Percentiles rank a stretch among this genome's conserved stretches.
Conservation (phyloP, 2,329 filamentous ascomycete species). For the Lasiodiplodia gonubiensis region DNA sequence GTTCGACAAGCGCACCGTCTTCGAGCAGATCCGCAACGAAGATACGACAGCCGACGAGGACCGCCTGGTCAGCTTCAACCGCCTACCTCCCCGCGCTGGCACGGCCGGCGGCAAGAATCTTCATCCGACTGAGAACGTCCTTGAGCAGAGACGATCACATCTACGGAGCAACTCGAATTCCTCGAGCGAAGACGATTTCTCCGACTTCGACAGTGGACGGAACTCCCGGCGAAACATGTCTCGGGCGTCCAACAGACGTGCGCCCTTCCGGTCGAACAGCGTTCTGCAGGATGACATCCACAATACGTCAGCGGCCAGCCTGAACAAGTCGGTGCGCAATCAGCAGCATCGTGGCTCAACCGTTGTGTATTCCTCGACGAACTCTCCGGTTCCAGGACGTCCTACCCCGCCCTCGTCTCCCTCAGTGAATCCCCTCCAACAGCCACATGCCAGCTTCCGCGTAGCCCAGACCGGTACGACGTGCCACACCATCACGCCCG, state of each 20-base stretch:
- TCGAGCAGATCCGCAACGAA: slow-evolving; percentile 88
- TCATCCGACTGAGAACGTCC: slow-evolving; percentile 89
- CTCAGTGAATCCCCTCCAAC: slow-evolving; percentile 31
- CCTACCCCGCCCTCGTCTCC: slow-evolving; percentile 46
- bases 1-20: slow-evolving; percentile 91
- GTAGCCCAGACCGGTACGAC: slow-evolving; percentile 60
- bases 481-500: slow-evolving; percentile 66
- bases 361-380: slow-evolving; percentile 39
- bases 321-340: slow-evolving; percentile 21
- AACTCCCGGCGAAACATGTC: slow-evolving; percentile 49
- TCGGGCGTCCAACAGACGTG: slow-evolving; percentile 46
- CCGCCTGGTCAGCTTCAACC: slow-evolving; percentile 89
- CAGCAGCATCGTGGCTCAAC: slow-evolving; percentile 26
- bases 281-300: slow-evolving; percentile 46
- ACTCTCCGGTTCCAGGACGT: slow-evolving; percentile 39
- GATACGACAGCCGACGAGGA: slow-evolving; percentile 89
- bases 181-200: slow-evolving; percentile 42
- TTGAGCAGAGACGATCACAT: slow-evolving; percentile 60
- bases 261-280: slow-evolving; percentile 48
- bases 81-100: slow-evolving; percentile 57
- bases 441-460: slow-evolving; percentile 46
- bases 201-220: slow-evolving; percentile 46
- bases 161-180: slow-evolving; percentile 42
- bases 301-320: slow-evolving; percentile 38
- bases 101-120: slow-evolving; percentile 78